Evolutionary conservation across 2,329 filamentous ascomycete species (phyloP), one percentile per base, ranked within the genome.

Genomic region (Fusarium illudens): DNA sequence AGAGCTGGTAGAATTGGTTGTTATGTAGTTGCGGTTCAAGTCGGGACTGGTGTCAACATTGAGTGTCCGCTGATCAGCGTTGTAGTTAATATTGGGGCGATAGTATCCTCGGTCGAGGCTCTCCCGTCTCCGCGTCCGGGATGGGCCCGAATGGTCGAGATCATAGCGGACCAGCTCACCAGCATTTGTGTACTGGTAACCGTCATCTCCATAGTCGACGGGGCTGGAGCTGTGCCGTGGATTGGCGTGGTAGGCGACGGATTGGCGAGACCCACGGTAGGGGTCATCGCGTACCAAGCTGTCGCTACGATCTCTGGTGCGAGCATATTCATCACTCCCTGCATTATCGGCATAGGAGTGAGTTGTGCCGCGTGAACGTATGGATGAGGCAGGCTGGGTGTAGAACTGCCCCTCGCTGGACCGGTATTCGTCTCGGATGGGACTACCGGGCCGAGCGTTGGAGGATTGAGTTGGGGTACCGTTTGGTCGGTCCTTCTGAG

Each of bases 161-260:
- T 90, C 88, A 69, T 90, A 90, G 52, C 84, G 81, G 33, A 85
- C 87, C 52, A 90, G 75, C 56, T 90, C 87, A 65, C 86, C 84
- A 13, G 87, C 87, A 61, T 87, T 89, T 9, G 88, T 90, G 71
- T 90, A 90, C 70, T 88, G 86, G 70, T 87, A 90, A 9, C 84
- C 87, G 48, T 88, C 84, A 29, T 86, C 84, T 12, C 84, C 86
- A 65, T 87, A 88, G 65, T 86, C 84, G 44, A 84, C 78, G 9
- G 80, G 76, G 59, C 79, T 77, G 13, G 79, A 79, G 62, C 79
- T 78, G 60, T 83, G 83, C 46, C 82, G 82, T 2, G 81, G 76
- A 10, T 79, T 77, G 63, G 76, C 81, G 36, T 80, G 77, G 65
- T 85, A 87, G 20, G 80, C 70, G 12, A 81, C 78, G 20, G 81